Base-by-base conservation (phyloP, 495 filamentous ascomycete species). In the Aspergillus ellipticus region DNA sequence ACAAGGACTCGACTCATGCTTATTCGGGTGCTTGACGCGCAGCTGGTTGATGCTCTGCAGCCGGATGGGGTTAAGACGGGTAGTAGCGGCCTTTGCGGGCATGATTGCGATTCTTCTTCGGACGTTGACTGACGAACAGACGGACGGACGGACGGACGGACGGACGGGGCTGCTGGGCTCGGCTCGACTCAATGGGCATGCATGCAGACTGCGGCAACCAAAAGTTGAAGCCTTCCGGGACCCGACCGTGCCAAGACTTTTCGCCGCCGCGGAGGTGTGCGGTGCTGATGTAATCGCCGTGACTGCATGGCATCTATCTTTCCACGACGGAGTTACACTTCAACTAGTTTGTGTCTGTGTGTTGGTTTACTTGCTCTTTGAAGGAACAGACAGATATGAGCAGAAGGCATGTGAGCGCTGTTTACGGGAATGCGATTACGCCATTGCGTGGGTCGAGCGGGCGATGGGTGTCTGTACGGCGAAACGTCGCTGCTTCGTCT, bases 11-110 rank as follows among this genome's bases (percentile, higher is more conserved):
- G 77, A 72, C 58, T 89, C 79, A 58, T 85, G 63, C 63, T 83
- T 76, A 69, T 96, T 92, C 42, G 94, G 90, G 54, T 85, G 81
- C 61, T 88, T 87, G 49, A 98, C 86, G 60, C 90, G 89, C 43
- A 98, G 84, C 59, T 85, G 83, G 54, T 83, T 83, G 51, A 98
- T 83, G 19, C 94, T 93, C 62, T 95, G 92, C 28, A 98, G 83
- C 52, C 89, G 90, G 56, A 92, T 88, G 17, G 87, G 84, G 60
- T 75, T 76, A 56, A 81, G 70, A 49, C 72, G 72, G 58, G 77
- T 79, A 28, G 71, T 66, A 35, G 66, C 62, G 55, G 66, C 67
- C 62, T 82, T 83, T 43, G 77, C 67, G 53, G 81, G 77, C 81
- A 83, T 84, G 6, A 67, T 73, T 24, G 66, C 78, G 15, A 73